phyloP scores from a whole-genome alignment of 192 early-diverging fungal species.

The Entophlyctis luteolus region DNA sequence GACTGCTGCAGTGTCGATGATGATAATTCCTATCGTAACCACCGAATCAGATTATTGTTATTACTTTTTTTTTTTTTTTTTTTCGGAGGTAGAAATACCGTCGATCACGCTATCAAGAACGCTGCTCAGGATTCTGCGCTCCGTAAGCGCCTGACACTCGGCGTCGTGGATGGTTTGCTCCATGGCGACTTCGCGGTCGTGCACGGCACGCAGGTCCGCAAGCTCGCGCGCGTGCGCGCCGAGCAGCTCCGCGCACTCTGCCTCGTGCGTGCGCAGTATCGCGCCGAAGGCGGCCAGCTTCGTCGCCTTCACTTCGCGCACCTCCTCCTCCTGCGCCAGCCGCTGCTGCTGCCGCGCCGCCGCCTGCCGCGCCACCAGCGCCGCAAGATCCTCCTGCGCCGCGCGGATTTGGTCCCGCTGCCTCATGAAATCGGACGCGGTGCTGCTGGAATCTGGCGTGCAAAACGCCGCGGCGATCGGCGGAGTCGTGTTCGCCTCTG shows the following conservation, averaged over 20 bases:
- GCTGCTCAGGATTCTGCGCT: constrained; percentile 34
- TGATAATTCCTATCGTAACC: constrained; percentile 32
- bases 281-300: neutral
- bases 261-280: neutral
- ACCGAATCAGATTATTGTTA: too few relatives aligned
- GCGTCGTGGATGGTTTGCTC: constrained; percentile 38
- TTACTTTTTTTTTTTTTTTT: too few relatives aligned
- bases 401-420: too few relatives aligned
- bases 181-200: constrained; percentile 42
- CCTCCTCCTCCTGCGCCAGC: neutral
- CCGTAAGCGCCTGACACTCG: constrained; percentile 34
- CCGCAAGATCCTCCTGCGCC: too few relatives aligned
- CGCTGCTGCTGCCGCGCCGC: too few relatives aligned
- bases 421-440: too few relatives aligned
- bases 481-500: too few relatives aligned
- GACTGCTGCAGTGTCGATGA: constrained; percentile 23
- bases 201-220: constrained; percentile 6
- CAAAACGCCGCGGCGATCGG: too few relatives aligned
- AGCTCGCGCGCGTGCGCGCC: constrained; percentile 26
- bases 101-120: constrained; percentile 36
- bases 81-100: too few relatives aligned
- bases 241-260: neutral
- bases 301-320: neutral
- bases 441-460: too few relatives aligned
- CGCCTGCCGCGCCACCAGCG: too few relatives aligned